phyloP scores from a whole-genome alignment of 139 green algal species.

The Medakamo hakoo region DNA sequence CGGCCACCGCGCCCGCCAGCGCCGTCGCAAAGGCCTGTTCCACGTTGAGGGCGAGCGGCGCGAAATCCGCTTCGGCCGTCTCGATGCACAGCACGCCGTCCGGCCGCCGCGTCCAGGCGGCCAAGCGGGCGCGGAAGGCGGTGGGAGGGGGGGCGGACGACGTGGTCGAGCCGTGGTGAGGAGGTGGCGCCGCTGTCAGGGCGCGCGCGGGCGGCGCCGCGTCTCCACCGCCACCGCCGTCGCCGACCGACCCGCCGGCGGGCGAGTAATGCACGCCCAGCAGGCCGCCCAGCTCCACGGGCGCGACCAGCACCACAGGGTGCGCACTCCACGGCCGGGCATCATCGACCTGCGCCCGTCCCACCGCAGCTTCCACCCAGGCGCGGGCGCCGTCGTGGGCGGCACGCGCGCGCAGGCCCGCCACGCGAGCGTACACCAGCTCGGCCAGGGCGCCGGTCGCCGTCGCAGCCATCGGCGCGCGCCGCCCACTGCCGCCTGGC shows the following conservation, averaged over 20 bases:
- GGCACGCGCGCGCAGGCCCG: constrained; percentile 3
- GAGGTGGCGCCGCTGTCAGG: too few species aligned
- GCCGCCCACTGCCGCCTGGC: too few species aligned
- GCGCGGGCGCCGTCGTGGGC: constrained; percentile 18
- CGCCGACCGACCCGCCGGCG: too few species aligned
- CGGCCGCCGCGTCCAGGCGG: constrained; percentile 39
- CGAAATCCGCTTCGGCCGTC: constrained; percentile 23
- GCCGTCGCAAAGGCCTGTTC: constrained; percentile 34
- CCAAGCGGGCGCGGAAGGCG: constrained; percentile 15
- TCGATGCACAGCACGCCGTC: constrained; percentile 59
- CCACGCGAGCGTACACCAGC: constrained; percentile 34
- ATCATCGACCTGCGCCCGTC: constrained; percentile 43
- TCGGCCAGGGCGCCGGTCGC: constrained; percentile 26
- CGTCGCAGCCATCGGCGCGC: too few species aligned
- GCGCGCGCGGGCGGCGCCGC: constrained; percentile 3
- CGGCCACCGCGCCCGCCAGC: constrained; percentile 1
- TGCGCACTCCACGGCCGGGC: constrained; percentile 17
- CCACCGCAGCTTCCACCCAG: constrained; percentile 17
- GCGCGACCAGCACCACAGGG: too few species aligned
- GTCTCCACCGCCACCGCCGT: constrained; percentile 32
- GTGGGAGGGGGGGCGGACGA: too few species aligned
- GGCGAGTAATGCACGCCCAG: too few species aligned
- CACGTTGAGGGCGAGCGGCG: constrained; percentile 32
- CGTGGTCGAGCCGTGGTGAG: too few species aligned
- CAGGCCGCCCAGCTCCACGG: too few species aligned